Evolutionary conservation across 441 rosid genomes (phyloP), one percentile per base, ranked within the genome.

Genomic region (Jatropha multifida): DNA sequence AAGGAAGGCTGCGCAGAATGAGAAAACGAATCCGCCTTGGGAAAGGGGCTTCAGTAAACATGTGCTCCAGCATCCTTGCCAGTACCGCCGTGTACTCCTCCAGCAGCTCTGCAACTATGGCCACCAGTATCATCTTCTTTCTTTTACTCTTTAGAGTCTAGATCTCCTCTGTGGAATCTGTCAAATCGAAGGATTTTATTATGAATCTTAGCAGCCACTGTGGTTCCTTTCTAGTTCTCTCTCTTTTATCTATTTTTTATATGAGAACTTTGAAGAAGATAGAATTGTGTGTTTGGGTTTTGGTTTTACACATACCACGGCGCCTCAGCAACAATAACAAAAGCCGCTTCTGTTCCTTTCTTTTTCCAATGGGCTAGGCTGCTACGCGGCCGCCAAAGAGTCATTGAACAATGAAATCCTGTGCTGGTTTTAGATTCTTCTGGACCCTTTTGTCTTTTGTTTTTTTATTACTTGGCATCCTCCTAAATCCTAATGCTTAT

Each of bases 11-110:
- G 14, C 85, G 86, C 18, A 91, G 82, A 69, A 94, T 88, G 51
- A 85, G 97, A 67, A 90, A 87, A 7, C 95, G 92, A 76, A 92
- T 74, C 51, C 97, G 82, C 65, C 94, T 55, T 1, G 98, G 97
- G 51, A 90, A 87, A 62, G 96, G 98, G 12, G 89, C 95, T 12
- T 77, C 89, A 42, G 79, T 77, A 51, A 92, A 76, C 73, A 94
- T 26, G 70, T 91, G 97, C 83, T 85, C 88, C 51, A 92, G 72
- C 44, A 86, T 80, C 77, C 92, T 80, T 18, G 87, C 85, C 76
- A 90, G 83, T 61, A 90, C 74, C 84, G 72, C 89, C 83, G 88
- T 91, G 94, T 94, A 92, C 77, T 90, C 92, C 83, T 84, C 88
- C 88, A 90, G 77, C 77, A 89, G 81, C 85, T 88, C 96, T 62